phyloP scores from a whole-genome alignment of 148 eudicot genomes.

The Rhododendron simsii region DNA sequence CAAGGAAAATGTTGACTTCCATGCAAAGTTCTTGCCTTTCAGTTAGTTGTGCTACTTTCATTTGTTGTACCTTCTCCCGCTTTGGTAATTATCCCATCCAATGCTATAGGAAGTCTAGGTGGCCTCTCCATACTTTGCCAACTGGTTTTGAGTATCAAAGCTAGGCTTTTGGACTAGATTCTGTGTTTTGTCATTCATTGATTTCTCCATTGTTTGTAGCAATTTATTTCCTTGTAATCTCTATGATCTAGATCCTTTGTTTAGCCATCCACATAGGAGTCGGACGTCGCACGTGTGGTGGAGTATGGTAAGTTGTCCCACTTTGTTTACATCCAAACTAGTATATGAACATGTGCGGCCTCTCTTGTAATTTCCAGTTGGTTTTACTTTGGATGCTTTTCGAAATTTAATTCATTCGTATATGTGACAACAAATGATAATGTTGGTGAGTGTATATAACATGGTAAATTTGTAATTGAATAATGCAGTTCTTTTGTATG shows the following conservation, averaged over 20 bases:
- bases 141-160: not conserved
- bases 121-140: not conserved
- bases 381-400: not conserved
- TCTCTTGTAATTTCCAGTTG: not conserved
- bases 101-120: not conserved
- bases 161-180: not conserved
- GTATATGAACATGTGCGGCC: not conserved
- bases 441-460: not conserved
- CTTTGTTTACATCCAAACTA: not conserved
- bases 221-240: not conserved
- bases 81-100: not conserved
- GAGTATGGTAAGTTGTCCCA: not conserved
- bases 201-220: not conserved
- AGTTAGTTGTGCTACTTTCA: not conserved
- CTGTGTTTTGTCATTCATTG: not conserved
- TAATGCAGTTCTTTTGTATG: not conserved
- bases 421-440: not conserved
- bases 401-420: not conserved
- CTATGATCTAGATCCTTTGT: not conserved
- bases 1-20: not conserved
- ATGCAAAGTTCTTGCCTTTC: not conserved
- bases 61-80: not conserved
- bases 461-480: not conserved
- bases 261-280: not conserved
- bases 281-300: not conserved